phyloP scores from a whole-genome alignment of 108 stramenopile genomes.

The Fistulifera pelliculosa region DNA sequence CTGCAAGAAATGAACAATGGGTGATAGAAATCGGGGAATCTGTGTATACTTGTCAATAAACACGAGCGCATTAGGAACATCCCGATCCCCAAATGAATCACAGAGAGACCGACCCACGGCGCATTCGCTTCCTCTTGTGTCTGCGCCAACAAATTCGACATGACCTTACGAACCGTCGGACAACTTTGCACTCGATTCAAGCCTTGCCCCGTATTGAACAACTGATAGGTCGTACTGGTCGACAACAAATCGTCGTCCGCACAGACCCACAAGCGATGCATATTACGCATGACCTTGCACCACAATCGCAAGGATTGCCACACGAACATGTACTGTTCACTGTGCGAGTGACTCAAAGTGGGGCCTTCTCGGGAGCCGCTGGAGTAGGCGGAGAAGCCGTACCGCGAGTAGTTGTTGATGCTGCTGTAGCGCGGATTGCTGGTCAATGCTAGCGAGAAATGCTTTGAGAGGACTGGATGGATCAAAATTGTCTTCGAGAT shows the following conservation, averaged over 20 bases:
- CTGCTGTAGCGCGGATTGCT: slow-evolving; percentile 8
- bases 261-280: slow-evolving; percentile 60
- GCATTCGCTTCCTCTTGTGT: slow-evolving; percentile 51
- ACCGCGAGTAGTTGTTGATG: slow-evolving; percentile 13
- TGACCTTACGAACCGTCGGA: slow-evolving; percentile 58
- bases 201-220: slow-evolving; percentile 83
- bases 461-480: slow-evolving; percentile 20
- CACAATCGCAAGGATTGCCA: slow-evolving; percentile 70
- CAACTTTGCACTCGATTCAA: slow-evolving; percentile 74
- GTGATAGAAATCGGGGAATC: slow-evolving; percentile 72
- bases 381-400: slow-evolving; percentile 35
- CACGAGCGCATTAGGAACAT: slow-evolving; percentile 84
- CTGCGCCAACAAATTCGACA: slow-evolving; percentile 39
- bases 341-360: slow-evolving; percentile 68
- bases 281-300: slow-evolving; percentile 63
- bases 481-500: slow-evolving; percentile 56
- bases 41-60: slow-evolving; percentile 93
- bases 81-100: slow-evolving; percentile 82
- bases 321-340: slow-evolving; percentile 73
- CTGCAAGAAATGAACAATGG: slow-evolving; percentile 51
- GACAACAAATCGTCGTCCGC: slow-evolving; percentile 66
- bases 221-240: slow-evolving; percentile 33
- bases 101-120: slow-evolving; percentile 76
- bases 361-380: slow-evolving; percentile 33
- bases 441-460: slow-evolving; percentile 25